Evolutionary conservation across 1,284 basidiomycete genomes (phyloP).

Genomic region (Ustilago crameri): DNA sequence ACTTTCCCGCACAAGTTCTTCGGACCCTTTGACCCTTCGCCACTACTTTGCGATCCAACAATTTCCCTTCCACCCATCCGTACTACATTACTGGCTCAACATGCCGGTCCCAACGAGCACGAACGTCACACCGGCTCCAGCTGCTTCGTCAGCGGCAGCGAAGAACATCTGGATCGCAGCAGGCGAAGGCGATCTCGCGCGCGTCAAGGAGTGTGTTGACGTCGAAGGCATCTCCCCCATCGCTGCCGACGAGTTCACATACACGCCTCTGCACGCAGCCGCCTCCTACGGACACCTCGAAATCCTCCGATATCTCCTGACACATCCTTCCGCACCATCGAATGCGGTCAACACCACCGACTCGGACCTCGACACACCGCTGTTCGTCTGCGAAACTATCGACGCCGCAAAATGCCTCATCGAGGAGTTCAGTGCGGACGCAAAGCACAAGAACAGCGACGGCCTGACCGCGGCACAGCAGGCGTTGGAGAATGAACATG

Average conservation of each 20-base stretch:
- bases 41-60: background rate
- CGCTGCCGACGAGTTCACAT: conserved; percentile 56
- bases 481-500: conserved; percentile 56
- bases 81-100: background rate
- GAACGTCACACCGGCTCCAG: conserved; percentile 5
- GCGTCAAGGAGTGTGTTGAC: conserved; percentile 60
- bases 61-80: background rate
- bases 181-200: conserved; percentile 61
- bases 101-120: conserved; percentile 47
- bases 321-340: conserved; percentile 39
- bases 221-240: conserved; percentile 51
- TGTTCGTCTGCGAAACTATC: conserved; percentile 65
- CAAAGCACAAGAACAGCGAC: conserved; percentile 54
- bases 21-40: background rate
- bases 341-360: conserved; percentile 57
- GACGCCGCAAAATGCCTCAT: conserved; percentile 55
- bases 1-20: background rate
- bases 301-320: conserved; percentile 57
- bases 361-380: conserved; percentile 63
- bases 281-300: conserved; percentile 63
- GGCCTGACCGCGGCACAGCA: conserved; percentile 58
- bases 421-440: conserved; percentile 60
- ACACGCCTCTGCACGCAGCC: conserved; percentile 66
- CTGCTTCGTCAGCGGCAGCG: conserved; percentile 6
- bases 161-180: conserved; percentile 67